Evolutionary conservation across 306 rosid genomes (phyloP).

Genomic region (Corylus avellana): DNA sequence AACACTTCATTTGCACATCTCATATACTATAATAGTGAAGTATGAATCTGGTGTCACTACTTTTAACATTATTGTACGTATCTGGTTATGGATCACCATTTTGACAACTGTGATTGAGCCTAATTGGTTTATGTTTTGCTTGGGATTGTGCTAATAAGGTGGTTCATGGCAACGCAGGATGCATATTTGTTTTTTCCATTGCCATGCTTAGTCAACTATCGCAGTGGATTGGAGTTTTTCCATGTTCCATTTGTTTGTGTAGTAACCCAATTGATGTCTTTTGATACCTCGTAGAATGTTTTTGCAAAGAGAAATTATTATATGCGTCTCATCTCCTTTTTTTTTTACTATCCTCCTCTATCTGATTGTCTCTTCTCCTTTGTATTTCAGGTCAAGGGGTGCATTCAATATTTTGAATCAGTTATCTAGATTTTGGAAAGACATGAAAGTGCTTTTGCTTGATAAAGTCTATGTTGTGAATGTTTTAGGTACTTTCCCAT

Average conservation of each 20-base stretch:
- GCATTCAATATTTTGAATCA: slow-evolving; percentile 47
- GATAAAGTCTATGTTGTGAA: slow-evolving; percentile 79
- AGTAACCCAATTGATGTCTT: neutral
- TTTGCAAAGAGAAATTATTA: neutral
- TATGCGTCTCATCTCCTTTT: neutral
- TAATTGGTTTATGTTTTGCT: neutral
- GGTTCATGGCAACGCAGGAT: neutral
- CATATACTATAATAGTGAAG: neutral
- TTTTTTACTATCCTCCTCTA: neutral
- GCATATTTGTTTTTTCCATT: neutral
- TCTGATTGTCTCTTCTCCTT: slow-evolving; percentile 11
- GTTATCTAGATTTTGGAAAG: slow-evolving; percentile 55
- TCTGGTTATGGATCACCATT: neutral
- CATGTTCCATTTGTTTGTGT: neutral
- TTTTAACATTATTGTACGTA: neutral
- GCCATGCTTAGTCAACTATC: neutral
- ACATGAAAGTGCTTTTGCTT: slow-evolving; percentile 67
- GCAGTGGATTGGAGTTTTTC: neutral
- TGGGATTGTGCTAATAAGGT: neutral
- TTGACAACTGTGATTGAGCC: neutral
- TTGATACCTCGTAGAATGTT: neutral
- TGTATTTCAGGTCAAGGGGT: slow-evolving; percentile 46
- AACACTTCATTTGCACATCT: neutral
- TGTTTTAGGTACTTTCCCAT: slow-evolving; percentile 62
- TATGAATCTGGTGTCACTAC: neutral